These are phyloP conservation scores for Cryptococcus sp. DNA, from an alignment of 1,284 basidiomycete species.

Conservation along the genomic window DNA sequence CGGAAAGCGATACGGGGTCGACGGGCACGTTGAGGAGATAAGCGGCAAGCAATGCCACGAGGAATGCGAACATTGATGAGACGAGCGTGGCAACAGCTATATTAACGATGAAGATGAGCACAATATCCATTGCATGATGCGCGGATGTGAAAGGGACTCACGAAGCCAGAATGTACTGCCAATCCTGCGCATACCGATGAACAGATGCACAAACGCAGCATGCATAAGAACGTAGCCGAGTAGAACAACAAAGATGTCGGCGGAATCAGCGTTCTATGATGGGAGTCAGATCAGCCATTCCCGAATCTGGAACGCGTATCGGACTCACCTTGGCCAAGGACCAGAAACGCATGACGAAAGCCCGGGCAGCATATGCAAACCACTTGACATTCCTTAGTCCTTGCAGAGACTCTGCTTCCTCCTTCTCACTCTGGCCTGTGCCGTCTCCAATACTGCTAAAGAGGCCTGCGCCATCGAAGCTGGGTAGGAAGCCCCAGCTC, in stretches of 20 bases:
- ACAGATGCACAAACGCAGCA: slow-evolving; percentile 85
- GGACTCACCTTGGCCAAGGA: slow-evolving; percentile 74
- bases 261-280: slow-evolving; percentile 81
- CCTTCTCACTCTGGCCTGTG: slow-evolving; percentile 22
- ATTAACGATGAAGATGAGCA: slow-evolving; percentile 3
- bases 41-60: slow-evolving; percentile 82
- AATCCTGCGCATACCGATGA: slow-evolving; percentile 80
- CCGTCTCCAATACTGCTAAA: slow-evolving; percentile 39
- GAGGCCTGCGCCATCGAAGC: slow-evolving; percentile 42
- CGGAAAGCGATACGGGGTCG: slow-evolving; percentile 89
- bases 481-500: slow-evolving; percentile 47
- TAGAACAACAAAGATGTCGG: slow-evolving; percentile 95
- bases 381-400: slow-evolving; percentile 76
- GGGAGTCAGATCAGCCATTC: background rate
- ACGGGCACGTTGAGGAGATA: slow-evolving; percentile 81
- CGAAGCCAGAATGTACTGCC: slow-evolving; percentile 86
- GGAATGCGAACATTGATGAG: slow-evolving; percentile 82
- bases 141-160: slow-evolving; percentile 28
- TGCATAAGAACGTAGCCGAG: slow-evolving; percentile 96
- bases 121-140: background rate
- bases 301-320: background rate
- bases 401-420: slow-evolving; percentile 59
- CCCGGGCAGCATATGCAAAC: slow-evolving; percentile 81
- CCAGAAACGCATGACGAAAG: slow-evolving; percentile 80
- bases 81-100: slow-evolving; percentile 76